Base-by-base conservation (phyloP, 163 green algal genomes). In the Scenedesmus sp. region DNA sequence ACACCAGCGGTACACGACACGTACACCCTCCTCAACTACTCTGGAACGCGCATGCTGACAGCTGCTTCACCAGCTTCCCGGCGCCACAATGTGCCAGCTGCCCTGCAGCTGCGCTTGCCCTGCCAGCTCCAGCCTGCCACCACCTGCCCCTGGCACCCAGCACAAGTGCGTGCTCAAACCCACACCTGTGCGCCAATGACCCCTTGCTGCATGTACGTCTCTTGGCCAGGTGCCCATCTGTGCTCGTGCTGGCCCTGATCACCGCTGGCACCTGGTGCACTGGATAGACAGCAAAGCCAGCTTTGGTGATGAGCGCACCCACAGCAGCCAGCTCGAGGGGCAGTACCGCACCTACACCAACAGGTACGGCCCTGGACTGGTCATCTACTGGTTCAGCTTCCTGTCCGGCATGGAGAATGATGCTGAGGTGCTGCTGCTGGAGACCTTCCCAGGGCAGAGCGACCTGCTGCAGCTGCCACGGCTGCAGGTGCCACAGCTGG, bases 271-370 rank as follows among this genome's bases (percentile, higher is more conserved):
- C 73, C 80, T 98, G 0, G 95, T 99, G 22, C 94, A 96, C 89
- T 99, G 97, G 97, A 98, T 99, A 78, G 97, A 99, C 96, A 97
- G 94, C 96, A 99, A 99, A 94, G 97, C 97, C 9, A 98, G 95
- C 24, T 99, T 99, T 96, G 96, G 97, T 4, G 97, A 98, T 87
- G 93, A 95, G 30, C 91, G 94, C 49, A 95, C 92, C 37, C 96
- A 98, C 92, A 88, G 93, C 81, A 87, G 95, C 86, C 94, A 97
- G 85, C 76, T 94, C 15, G 92, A 96, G 79, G 95, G 96, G 78
- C 97, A 98, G 92, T 99, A 97, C 91, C 76, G 96, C 86, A 96
- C 94, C 22, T 99, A 98, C 90, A 53, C 44, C 42, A 90, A 92
- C 83, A 87, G 87, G 53, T 99, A 97, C 91, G 97, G 97, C 0